Percentiles rank a stretch among this genome's conserved stretches.
phyloP scores from a whole-genome alignment of 192 early-diverging fungal genomes.

The Linnemannia schmuckeri region DNA sequence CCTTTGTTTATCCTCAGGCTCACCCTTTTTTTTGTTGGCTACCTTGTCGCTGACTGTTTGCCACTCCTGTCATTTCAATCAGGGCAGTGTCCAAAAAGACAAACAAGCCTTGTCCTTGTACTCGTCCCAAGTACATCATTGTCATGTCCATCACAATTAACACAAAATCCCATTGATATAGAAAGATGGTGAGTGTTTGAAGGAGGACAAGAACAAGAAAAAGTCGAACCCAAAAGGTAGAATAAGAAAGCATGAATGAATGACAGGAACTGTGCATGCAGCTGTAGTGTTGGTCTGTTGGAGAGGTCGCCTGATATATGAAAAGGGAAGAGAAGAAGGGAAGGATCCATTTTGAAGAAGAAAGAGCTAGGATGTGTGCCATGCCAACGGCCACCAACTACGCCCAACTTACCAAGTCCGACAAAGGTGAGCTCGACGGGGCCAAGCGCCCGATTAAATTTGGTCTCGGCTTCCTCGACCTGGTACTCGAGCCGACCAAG shows the following conservation, averaged over 20 bases:
- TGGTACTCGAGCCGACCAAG: constrained; percentile 50
- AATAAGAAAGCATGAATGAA: not conserved
- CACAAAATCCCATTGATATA: not conserved
- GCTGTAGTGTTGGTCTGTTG: too few relatives aligned
- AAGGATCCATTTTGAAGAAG: not conserved
- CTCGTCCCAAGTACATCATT: not conserved
- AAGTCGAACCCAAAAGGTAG: not conserved
- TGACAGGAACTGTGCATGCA: not conserved
- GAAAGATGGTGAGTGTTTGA: not conserved
- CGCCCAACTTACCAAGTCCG: constrained; percentile 50
- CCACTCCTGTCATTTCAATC: too few relatives aligned
- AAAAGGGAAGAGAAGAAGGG: not conserved
- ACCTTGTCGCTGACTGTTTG: too few relatives aligned
- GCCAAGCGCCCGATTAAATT: constrained; percentile 54
- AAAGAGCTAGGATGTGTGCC: not conserved
- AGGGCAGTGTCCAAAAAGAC: too few relatives aligned
- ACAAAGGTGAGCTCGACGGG: constrained; percentile 54
- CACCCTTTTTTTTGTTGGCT: not conserved
- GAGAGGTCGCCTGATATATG: not conserved
- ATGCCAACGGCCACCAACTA: not conserved
- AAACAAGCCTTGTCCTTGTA: not conserved
- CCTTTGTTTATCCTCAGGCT: not conserved
- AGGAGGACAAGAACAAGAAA: not conserved
- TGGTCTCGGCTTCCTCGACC: constrained; percentile 54
- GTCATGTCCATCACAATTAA: not conserved